These are phyloP conservation scores for Murraya koenigii DNA, from an alignment of 345 rosid genomes.

Conservation along the genomic window DNA sequence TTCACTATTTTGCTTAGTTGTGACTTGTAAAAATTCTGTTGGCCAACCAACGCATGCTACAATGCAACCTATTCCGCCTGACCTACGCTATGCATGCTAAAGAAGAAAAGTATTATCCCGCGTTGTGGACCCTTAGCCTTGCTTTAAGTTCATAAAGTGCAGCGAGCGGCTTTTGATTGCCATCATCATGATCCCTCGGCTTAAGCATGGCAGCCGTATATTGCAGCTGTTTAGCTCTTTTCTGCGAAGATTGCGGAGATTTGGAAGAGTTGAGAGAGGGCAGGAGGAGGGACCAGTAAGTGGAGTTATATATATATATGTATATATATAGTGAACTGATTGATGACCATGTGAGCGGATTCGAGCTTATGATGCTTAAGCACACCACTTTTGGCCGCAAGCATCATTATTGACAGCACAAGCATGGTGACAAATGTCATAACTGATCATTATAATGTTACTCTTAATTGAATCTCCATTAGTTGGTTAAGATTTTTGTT, in stretches of 20 bases:
- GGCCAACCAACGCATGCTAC: not conserved
- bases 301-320: not conserved
- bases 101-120: not conserved
- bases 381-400: slow-evolving; percentile 20
- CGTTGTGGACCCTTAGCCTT: slow-evolving; percentile 17
- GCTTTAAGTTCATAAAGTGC: not conserved
- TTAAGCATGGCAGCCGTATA: slow-evolving; percentile 21
- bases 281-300: slow-evolving; percentile 14
- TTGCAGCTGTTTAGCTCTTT: slow-evolving; percentile 1
- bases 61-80: not conserved
- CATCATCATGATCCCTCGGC: slow-evolving; percentile 13
- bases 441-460: not conserved
- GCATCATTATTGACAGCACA: slow-evolving; percentile 17
- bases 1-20: not conserved
- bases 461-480: not conserved
- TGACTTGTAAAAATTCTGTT: not conserved
- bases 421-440: slow-evolving; percentile 5
- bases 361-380: slow-evolving; percentile 28
- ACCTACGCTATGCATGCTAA: slow-evolving; percentile 7
- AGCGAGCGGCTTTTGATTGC: slow-evolving; percentile 3
- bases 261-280: not conserved
- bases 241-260: slow-evolving; percentile 33
- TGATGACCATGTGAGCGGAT: slow-evolving; percentile 17
- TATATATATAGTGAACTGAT: not conserved
- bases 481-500: not conserved